These are phyloP conservation scores for Salicornia ramosissima DNA, from an alignment of 148 eudicot species.

Conservation along the genomic window DNA sequence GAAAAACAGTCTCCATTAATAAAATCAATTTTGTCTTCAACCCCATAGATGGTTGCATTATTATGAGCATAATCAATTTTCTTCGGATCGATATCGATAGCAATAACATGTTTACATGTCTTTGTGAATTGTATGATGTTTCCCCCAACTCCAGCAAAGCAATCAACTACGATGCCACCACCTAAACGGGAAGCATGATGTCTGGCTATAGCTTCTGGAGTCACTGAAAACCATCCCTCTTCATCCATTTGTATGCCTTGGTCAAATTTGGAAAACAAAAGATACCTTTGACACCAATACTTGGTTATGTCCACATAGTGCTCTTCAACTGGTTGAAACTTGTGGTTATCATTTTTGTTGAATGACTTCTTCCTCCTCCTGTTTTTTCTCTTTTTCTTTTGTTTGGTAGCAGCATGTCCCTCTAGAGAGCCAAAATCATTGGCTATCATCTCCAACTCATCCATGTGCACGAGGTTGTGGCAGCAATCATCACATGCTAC, in stretches of 20 bases:
- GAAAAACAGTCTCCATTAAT: constrained; percentile 61
- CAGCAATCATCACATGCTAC: constrained; percentile 14
- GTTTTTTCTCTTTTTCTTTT: constrained; percentile 51
- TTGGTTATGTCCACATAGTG: constrained; percentile 45
- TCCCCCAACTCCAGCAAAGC: constrained; percentile 90
- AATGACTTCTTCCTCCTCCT: constrained; percentile 43
- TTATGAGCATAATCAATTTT: constrained; percentile 77
- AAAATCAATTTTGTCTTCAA: constrained; percentile 65
- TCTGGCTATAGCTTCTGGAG: constrained; percentile 76
- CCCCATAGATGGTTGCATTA: constrained; percentile 87
- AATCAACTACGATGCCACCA: constrained; percentile 51
- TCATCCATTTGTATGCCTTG: constrained; percentile 81
- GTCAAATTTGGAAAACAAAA: constrained; percentile 66
- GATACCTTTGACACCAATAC: constrained; percentile 88
- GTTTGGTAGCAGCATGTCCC: constrained; percentile 25
- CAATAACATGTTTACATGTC: constrained; percentile 62
- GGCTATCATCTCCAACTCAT: constrained; percentile 7
- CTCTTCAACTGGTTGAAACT: constrained; percentile 33
- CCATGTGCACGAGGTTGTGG: constrained; percentile 7
- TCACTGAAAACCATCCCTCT: constrained; percentile 99
- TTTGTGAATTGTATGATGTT: constrained; percentile 91
- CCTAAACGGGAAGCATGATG: constrained; percentile 87
- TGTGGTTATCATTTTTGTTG: constrained; percentile 28
- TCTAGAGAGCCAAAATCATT: constrained; percentile 25
- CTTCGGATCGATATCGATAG: constrained; percentile 80